Conservation (phyloP, 2,329 filamentous ascomycete species). For the Fusarium ambrosium region DNA sequence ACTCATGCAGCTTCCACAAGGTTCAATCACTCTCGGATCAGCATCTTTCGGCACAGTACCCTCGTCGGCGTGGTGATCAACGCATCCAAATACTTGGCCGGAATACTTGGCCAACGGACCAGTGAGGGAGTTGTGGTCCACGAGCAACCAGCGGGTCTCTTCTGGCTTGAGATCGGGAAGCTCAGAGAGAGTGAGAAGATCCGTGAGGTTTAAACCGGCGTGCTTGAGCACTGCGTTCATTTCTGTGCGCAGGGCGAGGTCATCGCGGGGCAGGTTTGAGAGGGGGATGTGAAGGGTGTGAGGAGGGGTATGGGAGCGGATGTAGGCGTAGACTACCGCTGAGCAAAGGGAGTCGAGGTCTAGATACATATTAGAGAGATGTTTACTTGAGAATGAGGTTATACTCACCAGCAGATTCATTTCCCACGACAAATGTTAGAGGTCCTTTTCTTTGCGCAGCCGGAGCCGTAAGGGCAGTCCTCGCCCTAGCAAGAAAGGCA, state of each 20-base stretch:
- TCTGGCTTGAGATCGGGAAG: constrained; percentile 64
- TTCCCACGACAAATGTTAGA: constrained; percentile 74
- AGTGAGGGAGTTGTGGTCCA: constrained; percentile 83
- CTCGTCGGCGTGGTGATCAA: constrained; percentile 88
- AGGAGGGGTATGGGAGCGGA: constrained; percentile 71
- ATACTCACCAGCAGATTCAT: constrained; percentile 73
- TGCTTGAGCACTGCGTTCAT: constrained; percentile 74
- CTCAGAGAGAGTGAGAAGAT: constrained; percentile 74
- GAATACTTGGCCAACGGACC: constrained; percentile 70
- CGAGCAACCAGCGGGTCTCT: constrained; percentile 77
- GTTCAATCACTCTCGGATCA: constrained; percentile 72
- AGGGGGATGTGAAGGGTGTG: constrained; percentile 77
- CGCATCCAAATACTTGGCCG: constrained; percentile 70
- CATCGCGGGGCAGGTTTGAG: constrained; percentile 76
- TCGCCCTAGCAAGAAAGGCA: constrained; percentile 66
- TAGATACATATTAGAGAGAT: constrained; percentile 46
- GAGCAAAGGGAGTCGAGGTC: constrained; percentile 87
- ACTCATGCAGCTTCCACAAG: constrained; percentile 80
- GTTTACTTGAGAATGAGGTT: background rate
- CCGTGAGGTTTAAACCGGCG: constrained; percentile 69
- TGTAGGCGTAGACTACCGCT: constrained; percentile 79
- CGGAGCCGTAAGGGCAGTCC: constrained; percentile 60
- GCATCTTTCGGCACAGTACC: constrained; percentile 61
- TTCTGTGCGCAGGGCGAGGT: constrained; percentile 80
- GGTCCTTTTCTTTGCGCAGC: constrained; percentile 60